phyloP scores from a whole-genome alignment of 2,329 filamentous ascomycete genomes.

The Penicillium sp. region DNA sequence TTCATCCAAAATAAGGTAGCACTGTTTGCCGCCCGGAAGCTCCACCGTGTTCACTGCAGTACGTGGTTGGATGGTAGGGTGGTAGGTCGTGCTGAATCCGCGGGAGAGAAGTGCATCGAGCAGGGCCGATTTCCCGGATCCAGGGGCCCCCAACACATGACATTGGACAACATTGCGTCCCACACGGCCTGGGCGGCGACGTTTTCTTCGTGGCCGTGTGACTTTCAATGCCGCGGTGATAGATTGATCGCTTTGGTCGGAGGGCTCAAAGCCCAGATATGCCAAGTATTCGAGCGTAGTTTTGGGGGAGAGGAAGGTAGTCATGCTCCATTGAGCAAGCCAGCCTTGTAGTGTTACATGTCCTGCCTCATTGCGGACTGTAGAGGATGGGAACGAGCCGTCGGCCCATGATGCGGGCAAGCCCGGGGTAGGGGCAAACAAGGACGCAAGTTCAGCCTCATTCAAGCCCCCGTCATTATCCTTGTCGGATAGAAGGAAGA shows the following conservation, averaged over 20 bases:
- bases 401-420: slow-evolving; percentile 84
- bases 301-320: slow-evolving; percentile 91
- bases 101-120: slow-evolving; percentile 89
- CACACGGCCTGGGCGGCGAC: slow-evolving; percentile 77
- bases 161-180: slow-evolving; percentile 94
- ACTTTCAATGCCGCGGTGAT: slow-evolving; percentile 85
- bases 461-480: slow-evolving; percentile 96
- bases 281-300: slow-evolving; percentile 94
- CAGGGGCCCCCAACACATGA: slow-evolving; percentile 82
- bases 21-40: slow-evolving; percentile 91
- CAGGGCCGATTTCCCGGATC: slow-evolving; percentile 86
- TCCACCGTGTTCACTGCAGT: slow-evolving; percentile 96
- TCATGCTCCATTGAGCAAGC: slow-evolving; percentile 99
- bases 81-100: slow-evolving; percentile 79
- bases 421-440: slow-evolving; percentile 92
- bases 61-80: slow-evolving; percentile 91
- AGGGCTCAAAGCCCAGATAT: slow-evolving; percentile 89
- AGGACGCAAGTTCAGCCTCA: slow-evolving; percentile 74
- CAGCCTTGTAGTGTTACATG: slow-evolving; percentile 95
- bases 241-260: slow-evolving; percentile 67
- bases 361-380: slow-evolving; percentile 90
- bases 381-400: slow-evolving; percentile 85
- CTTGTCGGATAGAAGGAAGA: slow-evolving; percentile 93
- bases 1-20: slow-evolving; percentile 93
- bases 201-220: slow-evolving; percentile 85